phyloP scores from a whole-genome alignment of 495 filamentous ascomycete genomes.

The Xylaria longipes region DNA sequence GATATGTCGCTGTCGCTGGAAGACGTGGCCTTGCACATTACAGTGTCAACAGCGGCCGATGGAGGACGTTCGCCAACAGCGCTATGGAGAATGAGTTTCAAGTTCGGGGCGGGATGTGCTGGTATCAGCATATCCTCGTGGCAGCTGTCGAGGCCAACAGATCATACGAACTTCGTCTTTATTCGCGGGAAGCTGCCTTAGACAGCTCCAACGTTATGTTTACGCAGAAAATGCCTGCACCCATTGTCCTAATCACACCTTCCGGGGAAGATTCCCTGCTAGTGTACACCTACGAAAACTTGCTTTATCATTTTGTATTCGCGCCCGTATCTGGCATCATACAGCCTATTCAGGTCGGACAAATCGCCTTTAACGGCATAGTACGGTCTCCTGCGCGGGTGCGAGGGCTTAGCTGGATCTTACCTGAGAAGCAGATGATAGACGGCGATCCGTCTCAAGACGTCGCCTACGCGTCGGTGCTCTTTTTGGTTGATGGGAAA shows the following conservation, averaged over 20 bases:
- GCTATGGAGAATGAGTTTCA: slow-evolving; percentile 86
- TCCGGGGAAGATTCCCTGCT: slow-evolving; percentile 94
- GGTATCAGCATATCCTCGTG: slow-evolving; percentile 95
- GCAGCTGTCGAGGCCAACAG: slow-evolving; percentile 88
- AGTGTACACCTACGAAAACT: slow-evolving; percentile 96
- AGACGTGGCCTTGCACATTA: slow-evolving; percentile 92
- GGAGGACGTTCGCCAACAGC: slow-evolving; percentile 90
- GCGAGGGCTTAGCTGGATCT: slow-evolving; percentile 91
- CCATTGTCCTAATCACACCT: slow-evolving; percentile 83
- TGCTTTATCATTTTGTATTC: slow-evolving; percentile 93
- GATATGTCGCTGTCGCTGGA: slow-evolving; percentile 96
- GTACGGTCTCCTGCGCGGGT: slow-evolving; percentile 92
- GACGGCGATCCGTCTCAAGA: slow-evolving; percentile 96
- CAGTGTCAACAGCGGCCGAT: slow-evolving; percentile 90
- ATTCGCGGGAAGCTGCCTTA: slow-evolving; percentile 85
- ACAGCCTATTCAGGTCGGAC: slow-evolving; percentile 87
- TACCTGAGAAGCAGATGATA: slow-evolving; percentile 87
- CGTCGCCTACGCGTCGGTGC: slow-evolving; percentile 89
- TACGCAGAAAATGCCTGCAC: slow-evolving; percentile 76
- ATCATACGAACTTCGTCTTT: slow-evolving; percentile 87
- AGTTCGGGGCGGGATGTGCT: slow-evolving; percentile 96
- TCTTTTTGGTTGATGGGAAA: slow-evolving; percentile 96
- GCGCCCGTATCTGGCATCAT: slow-evolving; percentile 69
- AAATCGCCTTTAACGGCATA: slow-evolving; percentile 96
- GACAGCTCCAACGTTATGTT: slow-evolving; percentile 74